These are phyloP conservation scores for Fusarium falciforme DNA, from an alignment of 2,329 filamentous ascomycete species.

Conservation along the genomic window DNA sequence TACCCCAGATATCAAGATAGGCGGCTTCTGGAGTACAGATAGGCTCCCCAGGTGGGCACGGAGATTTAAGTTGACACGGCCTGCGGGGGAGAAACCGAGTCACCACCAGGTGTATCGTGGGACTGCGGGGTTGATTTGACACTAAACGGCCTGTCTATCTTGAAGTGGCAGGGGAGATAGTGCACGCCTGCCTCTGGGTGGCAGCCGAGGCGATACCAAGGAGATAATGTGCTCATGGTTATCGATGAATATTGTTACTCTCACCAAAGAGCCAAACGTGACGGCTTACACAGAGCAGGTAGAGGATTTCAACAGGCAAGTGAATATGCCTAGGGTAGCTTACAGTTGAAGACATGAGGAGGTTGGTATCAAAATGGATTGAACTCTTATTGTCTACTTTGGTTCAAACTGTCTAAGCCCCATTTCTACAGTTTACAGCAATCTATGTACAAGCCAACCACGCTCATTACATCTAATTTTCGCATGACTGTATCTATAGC, in stretches of 20 bases:
- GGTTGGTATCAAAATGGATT: not conserved
- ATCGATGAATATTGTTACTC: not conserved
- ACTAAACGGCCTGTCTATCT: not conserved
- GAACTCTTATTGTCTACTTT: not conserved
- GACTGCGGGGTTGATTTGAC: not conserved
- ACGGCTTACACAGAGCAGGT: too few species aligned
- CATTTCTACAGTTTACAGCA: not conserved
- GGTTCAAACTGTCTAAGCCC: not conserved
- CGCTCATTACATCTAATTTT: not conserved
- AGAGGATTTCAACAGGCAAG: too few species aligned
- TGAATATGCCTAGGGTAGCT: not conserved
- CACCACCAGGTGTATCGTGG: too few species aligned
- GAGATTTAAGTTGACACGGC: not conserved
- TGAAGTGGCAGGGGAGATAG: not conserved
- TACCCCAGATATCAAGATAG: not conserved
- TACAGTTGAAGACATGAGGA: not conserved
- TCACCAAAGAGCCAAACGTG: not conserved
- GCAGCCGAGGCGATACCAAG: not conserved
- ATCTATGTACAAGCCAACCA: not conserved
- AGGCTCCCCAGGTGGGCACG: not conserved
- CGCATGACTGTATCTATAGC: constrained; percentile 14
- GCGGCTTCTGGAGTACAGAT: not conserved
- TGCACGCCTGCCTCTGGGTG: not conserved
- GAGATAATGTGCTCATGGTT: not conserved
- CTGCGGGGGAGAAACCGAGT: not conserved